These are phyloP conservation scores for Cocos nucifera DNA, from an alignment of 176 grass and related monocot species.

Conservation along the genomic window DNA sequence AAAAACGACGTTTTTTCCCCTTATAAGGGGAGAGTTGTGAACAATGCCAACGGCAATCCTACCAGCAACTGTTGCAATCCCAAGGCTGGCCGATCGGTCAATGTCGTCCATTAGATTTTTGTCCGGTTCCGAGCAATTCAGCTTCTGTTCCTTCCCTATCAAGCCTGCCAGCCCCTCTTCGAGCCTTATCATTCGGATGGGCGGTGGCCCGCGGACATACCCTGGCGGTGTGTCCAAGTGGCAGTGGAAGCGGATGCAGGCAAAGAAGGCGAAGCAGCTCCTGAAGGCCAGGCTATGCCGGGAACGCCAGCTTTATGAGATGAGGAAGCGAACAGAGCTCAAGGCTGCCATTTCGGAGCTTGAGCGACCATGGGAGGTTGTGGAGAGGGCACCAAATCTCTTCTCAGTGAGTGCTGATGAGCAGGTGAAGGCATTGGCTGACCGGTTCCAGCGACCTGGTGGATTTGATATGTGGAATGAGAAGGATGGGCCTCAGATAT, in stretches of 20 bases:
- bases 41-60: no score
- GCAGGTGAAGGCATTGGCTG: conserved; percentile 76
- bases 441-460: conserved; percentile 79
- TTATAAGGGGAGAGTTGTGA: no score
- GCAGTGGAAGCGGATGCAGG: conserved; percentile 98
- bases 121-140: no score
- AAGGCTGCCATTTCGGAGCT: conserved; percentile 55
- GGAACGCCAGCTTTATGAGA: conserved; percentile 96
- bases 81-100: no score
- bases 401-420: conserved; percentile 78
- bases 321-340: conserved; percentile 79
- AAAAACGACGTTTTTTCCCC: no score
- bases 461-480: conserved; percentile 97
- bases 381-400: conserved; percentile 45
- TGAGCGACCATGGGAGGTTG: conserved; percentile 80
- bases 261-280: conserved; percentile 71
- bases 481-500: conserved; percentile 71
- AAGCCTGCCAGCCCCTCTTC: neutral
- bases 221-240: conserved; percentile 85
- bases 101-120: no score
- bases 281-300: conserved; percentile 81
- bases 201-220: conserved; percentile 71
- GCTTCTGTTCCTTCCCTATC: no score
- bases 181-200: conserved; percentile 42
- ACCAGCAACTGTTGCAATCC: no score